Evolutionary conservation across 2,329 filamentous ascomycete species (phyloP).

Genomic region (Fusarium albidum): DNA sequence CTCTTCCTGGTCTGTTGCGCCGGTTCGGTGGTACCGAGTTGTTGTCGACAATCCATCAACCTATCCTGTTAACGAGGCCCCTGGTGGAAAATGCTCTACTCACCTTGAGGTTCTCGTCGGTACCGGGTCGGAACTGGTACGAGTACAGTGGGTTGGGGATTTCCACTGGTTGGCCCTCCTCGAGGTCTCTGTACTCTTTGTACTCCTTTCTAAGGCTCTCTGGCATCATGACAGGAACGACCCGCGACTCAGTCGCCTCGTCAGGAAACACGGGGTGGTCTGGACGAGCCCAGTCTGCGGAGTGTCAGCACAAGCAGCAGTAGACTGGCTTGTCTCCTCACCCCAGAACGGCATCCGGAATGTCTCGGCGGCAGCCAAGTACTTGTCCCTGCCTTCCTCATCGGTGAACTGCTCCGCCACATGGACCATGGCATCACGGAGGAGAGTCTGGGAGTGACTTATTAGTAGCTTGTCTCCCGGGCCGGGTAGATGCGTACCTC

Average conservation of each 20-base stretch:
- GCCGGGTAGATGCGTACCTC: too few species aligned
- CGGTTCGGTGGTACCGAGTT: conserved; percentile 4
- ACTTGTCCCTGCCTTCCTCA: too few species aligned
- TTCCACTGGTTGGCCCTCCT: background rate
- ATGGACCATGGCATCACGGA: too few species aligned
- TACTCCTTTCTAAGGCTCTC: background rate
- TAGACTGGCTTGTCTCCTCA: too few species aligned
- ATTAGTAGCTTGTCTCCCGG: too few species aligned
- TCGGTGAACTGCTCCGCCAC: too few species aligned
- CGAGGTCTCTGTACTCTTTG: background rate
- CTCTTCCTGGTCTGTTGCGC: background rate
- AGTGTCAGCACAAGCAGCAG: too few species aligned
- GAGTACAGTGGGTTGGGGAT: conserved; percentile 11
- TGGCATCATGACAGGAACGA: background rate
- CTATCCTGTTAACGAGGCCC: too few species aligned
- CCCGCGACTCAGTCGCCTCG: background rate
- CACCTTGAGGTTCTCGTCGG: conserved; percentile 1
- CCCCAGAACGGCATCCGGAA: too few species aligned
- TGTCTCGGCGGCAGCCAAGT: too few species aligned
- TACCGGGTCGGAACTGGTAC: conserved; percentile 1
- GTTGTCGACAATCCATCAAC: background rate
- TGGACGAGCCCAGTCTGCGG: too few species aligned
- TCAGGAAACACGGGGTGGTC: background rate
- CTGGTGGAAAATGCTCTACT: background rate
- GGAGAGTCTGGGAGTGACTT: too few species aligned